Percentiles rank a stretch among this genome's conserved stretches.
Conservation (phyloP, 148 eudicot species). For the Vaccinium vitisidaea region DNA sequence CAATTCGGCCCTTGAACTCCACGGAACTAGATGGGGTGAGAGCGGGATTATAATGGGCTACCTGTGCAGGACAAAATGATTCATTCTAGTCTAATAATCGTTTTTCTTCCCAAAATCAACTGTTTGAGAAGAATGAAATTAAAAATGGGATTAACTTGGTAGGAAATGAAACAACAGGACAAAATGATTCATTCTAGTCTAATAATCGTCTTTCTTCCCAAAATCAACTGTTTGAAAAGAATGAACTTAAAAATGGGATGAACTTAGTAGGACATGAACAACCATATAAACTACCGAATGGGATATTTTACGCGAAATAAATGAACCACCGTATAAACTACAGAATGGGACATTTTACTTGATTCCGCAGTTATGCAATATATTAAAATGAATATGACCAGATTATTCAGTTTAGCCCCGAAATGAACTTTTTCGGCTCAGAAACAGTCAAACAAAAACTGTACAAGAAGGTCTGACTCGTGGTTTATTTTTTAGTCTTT, state of each 20-base stretch:
- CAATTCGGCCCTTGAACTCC: constrained; percentile 47
- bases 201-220: background rate
- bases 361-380: background rate
- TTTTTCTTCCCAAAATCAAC: background rate
- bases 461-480: background rate
- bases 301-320: no score
- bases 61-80: constrained; percentile 35
- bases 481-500: background rate
- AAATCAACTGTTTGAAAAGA: background rate
- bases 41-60: constrained; percentile 55
- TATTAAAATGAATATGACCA: background rate
- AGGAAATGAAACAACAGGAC: constrained; percentile 1
- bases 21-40: constrained; percentile 52
- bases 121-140: background rate
- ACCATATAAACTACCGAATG: no score
- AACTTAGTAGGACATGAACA: background rate
- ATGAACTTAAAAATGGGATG: background rate
- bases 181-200: background rate
- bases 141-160: background rate
- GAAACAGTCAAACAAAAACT: background rate
- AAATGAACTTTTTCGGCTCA: background rate
- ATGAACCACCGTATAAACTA: background rate
- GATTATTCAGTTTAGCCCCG: background rate
- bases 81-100: background rate
- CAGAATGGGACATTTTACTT: background rate